phyloP scores from a whole-genome alignment of 768 basidiomycete species.

The Serendipita sp. region DNA sequence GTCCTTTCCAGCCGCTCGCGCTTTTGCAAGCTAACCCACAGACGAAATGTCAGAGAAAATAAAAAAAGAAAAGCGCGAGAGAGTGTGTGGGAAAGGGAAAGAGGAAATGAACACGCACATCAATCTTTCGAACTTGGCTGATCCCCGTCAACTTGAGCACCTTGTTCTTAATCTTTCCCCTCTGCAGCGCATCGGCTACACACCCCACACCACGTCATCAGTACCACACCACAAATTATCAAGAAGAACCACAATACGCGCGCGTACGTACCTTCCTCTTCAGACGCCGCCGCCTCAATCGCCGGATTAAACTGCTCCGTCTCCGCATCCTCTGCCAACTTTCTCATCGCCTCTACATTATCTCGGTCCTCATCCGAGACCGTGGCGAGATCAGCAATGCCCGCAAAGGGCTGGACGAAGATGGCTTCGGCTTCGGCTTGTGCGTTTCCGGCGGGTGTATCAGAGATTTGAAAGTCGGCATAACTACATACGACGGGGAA shows the following conservation, averaged over 20 bases:
- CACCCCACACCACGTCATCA: too few species aligned
- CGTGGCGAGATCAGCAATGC: constrained; percentile 22
- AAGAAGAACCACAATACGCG: background rate
- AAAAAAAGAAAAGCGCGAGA: too few species aligned
- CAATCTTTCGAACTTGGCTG: constrained; percentile 16
- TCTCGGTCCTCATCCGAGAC: constrained; percentile 18
- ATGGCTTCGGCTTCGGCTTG: constrained; percentile 24
- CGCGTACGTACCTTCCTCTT: constrained; percentile 18
- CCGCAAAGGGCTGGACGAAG: constrained; percentile 18
- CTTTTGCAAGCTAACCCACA: constrained; percentile 22
- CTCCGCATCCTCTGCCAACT: constrained; percentile 26
- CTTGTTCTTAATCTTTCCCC: constrained; percentile 32
- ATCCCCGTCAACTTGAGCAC: constrained; percentile 28
- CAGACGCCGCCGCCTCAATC: constrained; percentile 22
- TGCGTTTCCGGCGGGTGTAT: constrained; percentile 24
- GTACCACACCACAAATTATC: too few species aligned
- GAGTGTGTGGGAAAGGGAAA: too few species aligned
- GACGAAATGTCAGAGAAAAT: too few species aligned
- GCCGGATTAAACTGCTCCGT: constrained; percentile 25
- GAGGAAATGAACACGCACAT: constrained; percentile 12
- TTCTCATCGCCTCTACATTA: constrained; percentile 22
- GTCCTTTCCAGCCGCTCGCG: constrained; percentile 20
- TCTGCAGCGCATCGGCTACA: constrained; percentile 23
- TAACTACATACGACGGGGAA: constrained; percentile 18
- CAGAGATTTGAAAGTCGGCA: constrained; percentile 27